phyloP scores from a whole-genome alignment of 768 basidiomycete species.

The Termitomyces sp. region DNA sequence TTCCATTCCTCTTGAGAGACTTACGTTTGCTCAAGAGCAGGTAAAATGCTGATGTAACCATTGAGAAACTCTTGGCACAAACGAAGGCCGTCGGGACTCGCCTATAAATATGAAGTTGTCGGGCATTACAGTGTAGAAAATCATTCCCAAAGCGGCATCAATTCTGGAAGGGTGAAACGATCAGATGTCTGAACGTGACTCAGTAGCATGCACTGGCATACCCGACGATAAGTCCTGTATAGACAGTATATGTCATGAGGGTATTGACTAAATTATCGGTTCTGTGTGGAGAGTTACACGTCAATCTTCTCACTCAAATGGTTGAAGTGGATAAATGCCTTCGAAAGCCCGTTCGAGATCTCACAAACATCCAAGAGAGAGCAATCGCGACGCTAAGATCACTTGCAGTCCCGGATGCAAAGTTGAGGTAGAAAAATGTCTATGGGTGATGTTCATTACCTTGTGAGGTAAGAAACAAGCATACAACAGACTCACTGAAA shows the following conservation, averaged over 20 bases:
- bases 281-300: slow-evolving; percentile 20
- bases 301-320: background rate
- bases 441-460: slow-evolving; percentile 17
- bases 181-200: background rate
- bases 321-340: slow-evolving; percentile 26
- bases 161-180: slow-evolving; percentile 25
- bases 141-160: slow-evolving; percentile 40
- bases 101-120: slow-evolving; percentile 49
- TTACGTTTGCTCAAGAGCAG: slow-evolving; percentile 48
- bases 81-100: slow-evolving; percentile 12
- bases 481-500: slow-evolving; percentile 28
- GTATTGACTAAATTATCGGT: slow-evolving; percentile 45
- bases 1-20: slow-evolving; percentile 8
- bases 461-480: background rate
- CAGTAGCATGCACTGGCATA: slow-evolving; percentile 20
- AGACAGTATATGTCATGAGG: slow-evolving; percentile 48
- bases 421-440: slow-evolving; percentile 48
- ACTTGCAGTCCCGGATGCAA: slow-evolving; percentile 42
- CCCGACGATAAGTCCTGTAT: slow-evolving; percentile 45
- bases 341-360: slow-evolving; percentile 46
- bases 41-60: slow-evolving; percentile 32
- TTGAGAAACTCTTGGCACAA: background rate
- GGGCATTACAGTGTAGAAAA: slow-evolving; percentile 48
- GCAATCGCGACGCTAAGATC: slow-evolving; percentile 47
- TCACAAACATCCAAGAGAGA: slow-evolving; percentile 43